These are phyloP conservation scores for Letharia lupina DNA, from an alignment of 495 filamentous ascomycete species.

Conservation along the genomic window DNA sequence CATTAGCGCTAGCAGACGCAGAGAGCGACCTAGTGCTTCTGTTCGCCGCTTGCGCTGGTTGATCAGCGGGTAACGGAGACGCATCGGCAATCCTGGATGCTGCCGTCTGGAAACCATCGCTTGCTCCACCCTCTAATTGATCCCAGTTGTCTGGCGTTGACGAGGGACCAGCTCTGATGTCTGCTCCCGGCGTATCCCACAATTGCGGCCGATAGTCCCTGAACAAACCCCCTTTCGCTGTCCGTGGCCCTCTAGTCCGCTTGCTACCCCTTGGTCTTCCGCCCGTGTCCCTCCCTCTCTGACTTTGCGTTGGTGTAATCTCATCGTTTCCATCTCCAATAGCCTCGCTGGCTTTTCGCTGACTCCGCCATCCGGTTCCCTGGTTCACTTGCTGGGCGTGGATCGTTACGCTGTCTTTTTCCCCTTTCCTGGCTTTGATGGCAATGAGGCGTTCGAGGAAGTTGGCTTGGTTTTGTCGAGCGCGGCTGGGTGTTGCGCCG, in stretches of 20 bases:
- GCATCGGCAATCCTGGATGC: too few species aligned
- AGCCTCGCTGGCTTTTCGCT: constrained; percentile 6
- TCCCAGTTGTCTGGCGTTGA: constrained; percentile 12
- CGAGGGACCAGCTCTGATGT: constrained; percentile 1
- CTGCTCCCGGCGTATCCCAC: constrained; percentile 10
- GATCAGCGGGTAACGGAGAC: not conserved
- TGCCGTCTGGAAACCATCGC: not conserved
- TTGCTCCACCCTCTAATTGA: not conserved
- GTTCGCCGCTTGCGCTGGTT: not conserved
- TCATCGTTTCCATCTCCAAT: not conserved
- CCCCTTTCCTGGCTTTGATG: constrained; percentile 37
- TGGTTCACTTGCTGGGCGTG: constrained; percentile 10
- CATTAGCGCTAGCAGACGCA: not conserved
- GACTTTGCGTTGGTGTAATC: not conserved
- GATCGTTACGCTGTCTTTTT: constrained; percentile 36
- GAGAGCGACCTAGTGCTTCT: not conserved
- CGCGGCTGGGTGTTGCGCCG: constrained; percentile 3
- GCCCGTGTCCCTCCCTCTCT: not conserved
- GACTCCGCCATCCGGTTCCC: constrained; percentile 20
- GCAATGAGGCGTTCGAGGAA: constrained; percentile 39
- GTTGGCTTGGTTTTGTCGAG: constrained; percentile 33
- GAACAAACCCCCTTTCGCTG: constrained; percentile 14
- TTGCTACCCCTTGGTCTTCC: constrained; percentile 6
- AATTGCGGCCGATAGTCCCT: constrained; percentile 13
- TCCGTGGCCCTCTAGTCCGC: not conserved